Evolutionary conservation across 257 asterid species (phyloP).

Genomic region (Petrea volubilis): DNA sequence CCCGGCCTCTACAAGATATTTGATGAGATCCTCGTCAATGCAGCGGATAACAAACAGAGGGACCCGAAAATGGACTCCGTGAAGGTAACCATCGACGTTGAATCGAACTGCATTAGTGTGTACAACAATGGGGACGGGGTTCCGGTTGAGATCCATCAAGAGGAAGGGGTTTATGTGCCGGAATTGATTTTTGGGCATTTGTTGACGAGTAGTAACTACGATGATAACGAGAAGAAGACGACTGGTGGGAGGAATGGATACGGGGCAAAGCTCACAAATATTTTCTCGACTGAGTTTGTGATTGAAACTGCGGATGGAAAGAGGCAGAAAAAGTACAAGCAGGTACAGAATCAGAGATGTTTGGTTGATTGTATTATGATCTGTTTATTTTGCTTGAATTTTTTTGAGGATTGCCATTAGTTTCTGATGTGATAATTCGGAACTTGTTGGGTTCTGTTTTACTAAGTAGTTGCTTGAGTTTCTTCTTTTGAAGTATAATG

Average conservation of each 20-base stretch:
- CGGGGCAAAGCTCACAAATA: conserved; percentile 94
- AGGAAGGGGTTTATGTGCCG: conserved; percentile 95
- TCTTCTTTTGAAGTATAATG: neutral
- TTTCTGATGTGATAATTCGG: neutral
- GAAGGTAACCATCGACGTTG: conserved; percentile 75
- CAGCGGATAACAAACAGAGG: conserved; percentile 92
- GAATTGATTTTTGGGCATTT: conserved; percentile 96
- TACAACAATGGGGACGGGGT: conserved; percentile 94
- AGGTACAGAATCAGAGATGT: conserved; percentile 47
- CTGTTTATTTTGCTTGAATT: neutral
- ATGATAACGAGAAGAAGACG: conserved; percentile 88
- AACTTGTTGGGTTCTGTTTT: neutral
- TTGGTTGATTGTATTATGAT: neutral
- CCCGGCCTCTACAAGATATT: conserved; percentile 97
- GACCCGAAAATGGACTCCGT: conserved; percentile 82
- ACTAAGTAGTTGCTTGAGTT: neutral
- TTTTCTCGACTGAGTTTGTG: conserved; percentile 82
- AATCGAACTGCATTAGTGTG: conserved; percentile 61
- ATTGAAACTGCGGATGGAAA: conserved; percentile 94
- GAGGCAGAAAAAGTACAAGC: conserved; percentile 84
- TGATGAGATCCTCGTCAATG: conserved; percentile 91
- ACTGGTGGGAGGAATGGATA: conserved; percentile 97
- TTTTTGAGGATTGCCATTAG: neutral
- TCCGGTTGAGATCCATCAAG: conserved; percentile 97
- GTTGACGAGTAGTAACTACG: conserved; percentile 95